Evolutionary conservation across 1,139 yeast genomes (phyloP), one percentile per base, ranked within the genome.

Genomic region (Candida dubliniensis): DNA sequence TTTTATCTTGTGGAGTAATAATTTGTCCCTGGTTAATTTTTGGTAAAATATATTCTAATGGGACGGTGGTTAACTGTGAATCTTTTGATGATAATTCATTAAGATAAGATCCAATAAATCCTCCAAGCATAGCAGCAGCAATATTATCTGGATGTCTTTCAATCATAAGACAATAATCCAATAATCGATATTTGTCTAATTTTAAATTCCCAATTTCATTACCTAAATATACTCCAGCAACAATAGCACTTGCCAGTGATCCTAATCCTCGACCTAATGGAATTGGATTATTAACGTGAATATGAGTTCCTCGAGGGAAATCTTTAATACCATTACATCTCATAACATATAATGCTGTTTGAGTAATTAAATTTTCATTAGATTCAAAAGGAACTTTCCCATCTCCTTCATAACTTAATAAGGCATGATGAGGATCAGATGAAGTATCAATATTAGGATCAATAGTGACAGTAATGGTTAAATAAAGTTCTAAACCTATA

Each of bases 81-180:
- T 91, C 96, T 38, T 79, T 77, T 4, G 82, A 81, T 30, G 81
- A 71, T 50, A 93, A 71, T 52, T 88, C 96, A 57, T 95, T 81
- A 60, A 93, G 76, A 66, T 87, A 93, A 1, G 96, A 88, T 31
- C 99, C 99, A 33, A 91, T 96, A 65, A 93, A 93, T 4, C 99
- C 98, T 47, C 99, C 99, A 81, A 91, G 84, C 96, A 93, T 89
- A 37, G 99, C 96, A 31, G 99, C 99, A 18, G 97, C 91, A 59
- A 93, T 91, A 65, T 93, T 93, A 66, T 93, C 99, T 30, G 99
- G 99, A 59, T 93, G 99, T 61, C 98, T 82, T 70, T 93, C 99
- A 56, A 93, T 91, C 91, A 93, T 87, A 55, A 93, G 76, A 64
- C 97, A 89, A 71, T 87, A 93, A 67, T 93, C 99, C 59, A 93